Evolutionary conservation across 73 alveolate species (phyloP), one percentile per base, ranked within the genome.

Genomic region (Tetrahymena thermophila): DNA sequence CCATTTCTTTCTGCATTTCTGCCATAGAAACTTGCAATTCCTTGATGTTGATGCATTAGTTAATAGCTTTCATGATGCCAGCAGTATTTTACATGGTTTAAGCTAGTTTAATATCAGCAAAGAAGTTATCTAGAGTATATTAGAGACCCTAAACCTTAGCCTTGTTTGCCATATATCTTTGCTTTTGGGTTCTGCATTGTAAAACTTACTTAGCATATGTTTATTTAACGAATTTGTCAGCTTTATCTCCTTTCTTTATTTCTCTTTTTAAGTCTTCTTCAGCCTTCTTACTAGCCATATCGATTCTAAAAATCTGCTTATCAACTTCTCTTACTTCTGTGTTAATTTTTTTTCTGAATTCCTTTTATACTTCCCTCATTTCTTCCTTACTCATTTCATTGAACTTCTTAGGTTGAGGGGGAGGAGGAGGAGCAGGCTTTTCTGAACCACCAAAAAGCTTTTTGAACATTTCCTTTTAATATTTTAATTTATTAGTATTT

Each of bases 91-190:
- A 94, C 97, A 95, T 95, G 50, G 97, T 94, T 95, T 95, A 42
- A 50, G 97, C 95, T 56, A 95, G 57, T 55, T 95, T 95, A 15
- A 95, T 95, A 43, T 95, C 94, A 35, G 97, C 97, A 95, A 95
- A 95, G 95, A 95, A 85, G 84, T 95, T 95, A 50, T 95, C 97
- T 57, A 95, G 35, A 16, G 85, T 34, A 43, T 95, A 95, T 35
- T 43, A 37, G 34, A 93, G 56, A 50, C 56, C 85, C 43, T 95
- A 56, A 13, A 95, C 94, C 85, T 89, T 95, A n/a, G 94, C 97
- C 57, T 95, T 95, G 89, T 95, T 95, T 23, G 44, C 13, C 37
- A 89, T 35, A 44, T 89, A 85, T 95, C 97, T 85, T 58, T 95
- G 43, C 17, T 85, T 85, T 35, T 95, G 34, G 34, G 85, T 95